A percentile compares a stretch with the other conserved stretches of the same genome.
Evolutionary conservation across 495 filamentous ascomycete genomes (phyloP).

Genomic region (Podospora bellae-mahoneyi): DNA sequence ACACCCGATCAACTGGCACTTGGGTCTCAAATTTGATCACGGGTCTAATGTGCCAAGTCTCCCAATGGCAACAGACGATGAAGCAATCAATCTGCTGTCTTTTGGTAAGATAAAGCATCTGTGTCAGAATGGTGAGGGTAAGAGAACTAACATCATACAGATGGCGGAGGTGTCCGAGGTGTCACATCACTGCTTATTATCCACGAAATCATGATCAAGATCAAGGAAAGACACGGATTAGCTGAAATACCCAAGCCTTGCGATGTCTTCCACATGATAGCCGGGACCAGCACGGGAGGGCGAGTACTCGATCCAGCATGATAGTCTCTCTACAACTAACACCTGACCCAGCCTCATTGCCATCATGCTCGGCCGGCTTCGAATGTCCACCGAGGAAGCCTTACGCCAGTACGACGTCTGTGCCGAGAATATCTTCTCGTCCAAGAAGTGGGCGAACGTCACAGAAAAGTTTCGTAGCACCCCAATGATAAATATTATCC

Average conservation of each 20-base stretch:
- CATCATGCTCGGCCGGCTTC: slow-evolving; percentile 36
- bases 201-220: slow-evolving; percentile 32
- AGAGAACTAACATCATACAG: slow-evolving; percentile 15
- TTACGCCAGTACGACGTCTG: slow-evolving; percentile 28
- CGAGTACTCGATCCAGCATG: slow-evolving; percentile 7
- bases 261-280: slow-evolving; percentile 40
- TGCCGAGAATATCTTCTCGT: slow-evolving; percentile 29
- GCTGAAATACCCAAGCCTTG: slow-evolving; percentile 32
- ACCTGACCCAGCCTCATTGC: slow-evolving; percentile 29
- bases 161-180: slow-evolving; percentile 41
- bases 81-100: slow-evolving; percentile 21
- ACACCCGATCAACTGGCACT: too few species aligned
- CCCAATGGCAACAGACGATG: neutral
- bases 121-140: neutral
- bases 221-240: slow-evolving; percentile 23
- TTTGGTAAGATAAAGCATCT: slow-evolving; percentile 17
- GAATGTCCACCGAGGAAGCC: slow-evolving; percentile 34
- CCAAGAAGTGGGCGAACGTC: slow-evolving; percentile 22
- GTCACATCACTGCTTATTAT: slow-evolving; percentile 37
- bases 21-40: neutral
- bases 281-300: slow-evolving; percentile 42
- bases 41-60: neutral
- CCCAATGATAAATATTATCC: neutral
- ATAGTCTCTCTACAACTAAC: neutral
- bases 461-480: slow-evolving; percentile 15